Base-by-base conservation (phyloP, 768 basidiomycete genomes). In the Rubroboletus pulcherrimus region DNA sequence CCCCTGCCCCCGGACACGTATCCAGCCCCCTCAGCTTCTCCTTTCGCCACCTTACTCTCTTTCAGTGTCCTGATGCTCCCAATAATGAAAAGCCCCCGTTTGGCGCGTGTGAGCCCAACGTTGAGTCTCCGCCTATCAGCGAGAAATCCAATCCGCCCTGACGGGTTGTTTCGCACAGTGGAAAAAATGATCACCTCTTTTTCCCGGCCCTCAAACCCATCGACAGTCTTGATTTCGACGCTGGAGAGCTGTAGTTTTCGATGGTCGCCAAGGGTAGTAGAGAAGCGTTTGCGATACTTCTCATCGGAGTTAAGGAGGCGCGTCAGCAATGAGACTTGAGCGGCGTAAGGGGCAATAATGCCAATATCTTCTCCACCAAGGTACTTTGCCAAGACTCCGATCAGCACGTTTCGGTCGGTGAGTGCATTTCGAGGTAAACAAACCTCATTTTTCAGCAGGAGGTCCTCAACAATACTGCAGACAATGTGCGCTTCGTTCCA, bases 161-260 rank as follows among this genome's bases (percentile, higher is more conserved):
- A 73, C 3, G 76, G 63, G 64, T 97, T 97, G 68, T 89, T 90
- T 50, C 94, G 80, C 47, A 94, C 93, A 4, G 93, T 94, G 40
- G 90, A 92, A 70, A 97, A 94, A 41, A 97, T 79, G 59, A 97
- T 90, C 40, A 96, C 84, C 31, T 92, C 88, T 74, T 96, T 96
- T 75, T 97, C 92, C 43, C 92, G 81, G 12, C 93, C 93, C 70
- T 97, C 92, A 69, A 95, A 97, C 19, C 93, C 93, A 63, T 97
- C 93, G 14, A 97, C 93, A 0, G 93, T 96, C 74, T 90, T 91
- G 64, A 96, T 81, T 70, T 96, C 93, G 49, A 97, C 79, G 50
- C 81, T 69, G 0, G 73, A 65, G 7, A 92, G 69, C 60, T 94
- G 85, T 72, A 80, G 75, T 19, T 78, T 83, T 26, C 91, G 84